phyloP scores from a whole-genome alignment of 108 stramenopile species.

The Cyclostephanos tholiformis region DNA sequence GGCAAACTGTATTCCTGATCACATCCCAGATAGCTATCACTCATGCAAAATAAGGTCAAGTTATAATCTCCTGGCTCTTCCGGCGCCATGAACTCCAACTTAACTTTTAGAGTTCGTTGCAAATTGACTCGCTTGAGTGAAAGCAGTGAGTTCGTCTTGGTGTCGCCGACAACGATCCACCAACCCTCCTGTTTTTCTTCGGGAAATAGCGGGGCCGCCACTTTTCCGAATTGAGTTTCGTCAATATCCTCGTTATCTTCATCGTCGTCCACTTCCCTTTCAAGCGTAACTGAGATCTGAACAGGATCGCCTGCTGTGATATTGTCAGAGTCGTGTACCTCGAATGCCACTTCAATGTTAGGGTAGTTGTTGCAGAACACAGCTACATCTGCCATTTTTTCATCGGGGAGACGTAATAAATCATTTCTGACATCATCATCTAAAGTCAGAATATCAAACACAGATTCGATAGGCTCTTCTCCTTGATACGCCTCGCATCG shows the following conservation, averaged over 20 bases:
- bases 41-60: constrained; percentile 95
- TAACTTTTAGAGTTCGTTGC: constrained; percentile 62
- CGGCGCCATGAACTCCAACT: constrained; percentile 94
- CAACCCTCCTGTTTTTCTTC: constrained; percentile 92
- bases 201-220: constrained; percentile 90
- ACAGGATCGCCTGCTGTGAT: constrained; percentile 90
- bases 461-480: constrained; percentile 83
- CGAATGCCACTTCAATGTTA: constrained; percentile 89
- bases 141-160: constrained; percentile 82
- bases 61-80: constrained; percentile 93
- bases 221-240: constrained; percentile 68
- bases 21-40: constrained; percentile 96
- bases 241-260: constrained; percentile 86
- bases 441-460: constrained; percentile 92
- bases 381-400: constrained; percentile 96
- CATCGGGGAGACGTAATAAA: constrained; percentile 86
- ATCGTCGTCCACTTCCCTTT: constrained; percentile 91
- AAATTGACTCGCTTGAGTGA: constrained; percentile 94
- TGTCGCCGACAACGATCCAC: constrained; percentile 97
- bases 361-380: constrained; percentile 98
- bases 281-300: constrained; percentile 80
- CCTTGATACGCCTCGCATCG: constrained; percentile 72
- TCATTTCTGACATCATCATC: constrained; percentile 94
- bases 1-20: constrained; percentile 95
- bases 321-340: constrained; percentile 85